Evolutionary conservation across 2,329 filamentous ascomycete genomes (phyloP), one percentile per base, ranked within the genome.

Genomic region (Exophiala alcalophila): DNA sequence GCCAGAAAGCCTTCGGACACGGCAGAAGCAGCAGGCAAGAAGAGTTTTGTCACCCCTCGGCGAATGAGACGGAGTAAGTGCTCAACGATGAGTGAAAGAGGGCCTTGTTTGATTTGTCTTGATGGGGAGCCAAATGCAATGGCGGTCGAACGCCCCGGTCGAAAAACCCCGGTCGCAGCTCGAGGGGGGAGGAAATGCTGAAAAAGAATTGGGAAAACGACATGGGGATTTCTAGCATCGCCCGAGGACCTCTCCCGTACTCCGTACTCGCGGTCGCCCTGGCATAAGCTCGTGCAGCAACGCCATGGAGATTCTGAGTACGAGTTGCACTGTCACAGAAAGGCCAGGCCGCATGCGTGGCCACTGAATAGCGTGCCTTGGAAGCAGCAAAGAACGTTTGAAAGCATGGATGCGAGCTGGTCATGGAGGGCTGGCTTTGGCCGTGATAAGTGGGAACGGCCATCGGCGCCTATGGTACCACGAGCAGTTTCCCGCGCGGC

Each of bases 211-310:
- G n/a, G n/a, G n/a, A n/a, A n/a, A n/a, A n/a, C n/a, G n/a, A n/a
- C n/a, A n/a, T n/a, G n/a, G n/a, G n/a, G n/a, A n/a, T n/a, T n/a
- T n/a, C n/a, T n/a, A n/a, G n/a, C n/a, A n/a, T n/a, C n/a, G n/a
- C n/a, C n/a, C n/a, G n/a, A n/a, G n/a, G n/a, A n/a, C n/a, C n/a
- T n/a, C n/a, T n/a, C n/a, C n/a, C n/a, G n/a, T n/a, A n/a, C n/a
- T n/a, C n/a, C n/a, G n/a, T n/a, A n/a, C n/a, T n/a, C n/a, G n/a
- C n/a, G 30, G 16, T 21, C 23, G 40, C 40, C 40, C 40, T 44
- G 40, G 21, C 40, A 44, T 26, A 30, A 44, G 41, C 15, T 9
- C 37, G 33, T n/a, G n/a, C n/a, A n/a, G n/a, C n/a, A 33, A 21
- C 6, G 29, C 18, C 15, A 31, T 24, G 21, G 34, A 44, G 41